Evolutionary conservation across 805 yeast genomes (phyloP), one percentile per base, ranked within the genome.

Genomic region (Starmera quercuum): DNA sequence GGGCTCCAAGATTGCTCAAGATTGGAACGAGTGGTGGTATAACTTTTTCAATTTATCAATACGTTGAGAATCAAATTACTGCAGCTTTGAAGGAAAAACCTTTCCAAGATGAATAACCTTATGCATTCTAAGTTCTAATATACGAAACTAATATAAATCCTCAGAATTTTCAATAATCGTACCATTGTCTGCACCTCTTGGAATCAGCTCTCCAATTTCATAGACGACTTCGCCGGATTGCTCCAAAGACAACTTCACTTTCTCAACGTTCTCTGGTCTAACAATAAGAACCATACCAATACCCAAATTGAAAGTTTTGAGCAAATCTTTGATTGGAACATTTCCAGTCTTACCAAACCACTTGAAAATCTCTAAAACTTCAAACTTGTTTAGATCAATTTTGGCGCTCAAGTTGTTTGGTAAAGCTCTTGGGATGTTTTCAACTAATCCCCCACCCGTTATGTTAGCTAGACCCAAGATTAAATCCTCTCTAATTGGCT

Each of bases 381-480:
- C 73, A 95, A 97, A 90, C 8, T 73, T 63, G 35, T 62, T 63
- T 54, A 83, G 78, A 57, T 90, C 95, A 32, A 92, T 74, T 44
- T 66, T 67, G 11, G 97, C 98, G 49, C 80, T 78, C 41, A 92
- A 65, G 47, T 75, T 60, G 37, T 73, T 62, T 38, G 98, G 98
- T 41, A 92, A 68, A 14, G 95, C 92, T 56, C 99, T 77, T 35
- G 99, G 99, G 38, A 90, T 78, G 60, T 92, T 92, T 61, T 92
- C 99, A 20, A 92, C 80, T 34, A 92, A 68, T 34, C 99, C 99
- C 58, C 99, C 99, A 41, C 99, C 99, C 17, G 99, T 92, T 52
- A 92, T 92, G 53, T 92, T 95, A 3, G 98, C 95, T 54, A 92
- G 71, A 38, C 97, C 99, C 36, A 87, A 67, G 31, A 90, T 54